Conservation (phyloP, 2,329 filamentous ascomycete genomes). For the Aspergillus sclerotialis region DNA sequence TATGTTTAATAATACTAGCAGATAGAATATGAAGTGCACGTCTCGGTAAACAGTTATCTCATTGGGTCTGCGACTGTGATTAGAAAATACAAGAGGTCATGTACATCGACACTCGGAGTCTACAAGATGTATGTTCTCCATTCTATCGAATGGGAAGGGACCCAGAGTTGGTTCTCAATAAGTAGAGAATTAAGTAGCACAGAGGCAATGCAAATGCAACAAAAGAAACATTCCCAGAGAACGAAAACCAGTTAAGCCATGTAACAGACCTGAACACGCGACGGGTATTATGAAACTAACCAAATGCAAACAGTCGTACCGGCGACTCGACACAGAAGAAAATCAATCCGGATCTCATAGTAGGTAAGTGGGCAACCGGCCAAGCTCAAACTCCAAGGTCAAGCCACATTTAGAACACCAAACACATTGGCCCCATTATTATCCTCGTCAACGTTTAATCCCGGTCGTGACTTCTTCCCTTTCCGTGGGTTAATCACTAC, state of each 20-base stretch:
- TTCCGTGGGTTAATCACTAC: constrained; percentile 36
- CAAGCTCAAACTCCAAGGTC: no score
- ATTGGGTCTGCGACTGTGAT: no score
- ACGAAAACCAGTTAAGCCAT: no score
- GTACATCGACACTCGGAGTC: no score
- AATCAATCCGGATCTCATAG: constrained; percentile 1
- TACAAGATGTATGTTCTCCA: constrained; percentile 2
- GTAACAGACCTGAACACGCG: constrained; percentile 2
- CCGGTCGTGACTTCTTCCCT: constrained; percentile 20
- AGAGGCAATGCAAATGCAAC: constrained; percentile 1
- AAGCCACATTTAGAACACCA: constrained; percentile 32
- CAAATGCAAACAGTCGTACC: background rate
- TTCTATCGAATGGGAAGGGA: no score
- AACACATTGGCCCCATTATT: constrained; percentile 28
- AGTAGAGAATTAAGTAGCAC: no score
- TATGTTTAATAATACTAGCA: no score
- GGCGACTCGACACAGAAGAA: constrained; percentile 1
- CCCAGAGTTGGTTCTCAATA: no score
- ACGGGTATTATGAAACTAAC: constrained; percentile 9
- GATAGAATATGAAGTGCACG: no score
- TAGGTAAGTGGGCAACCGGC: no score
- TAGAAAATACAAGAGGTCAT: no score
- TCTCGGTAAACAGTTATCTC: no score
- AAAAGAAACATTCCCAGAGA: background rate
- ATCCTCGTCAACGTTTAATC: constrained; percentile 16